Conservation (phyloP, 2,329 filamentous ascomycete genomes). For the Neofusicoccum sp. region DNA sequence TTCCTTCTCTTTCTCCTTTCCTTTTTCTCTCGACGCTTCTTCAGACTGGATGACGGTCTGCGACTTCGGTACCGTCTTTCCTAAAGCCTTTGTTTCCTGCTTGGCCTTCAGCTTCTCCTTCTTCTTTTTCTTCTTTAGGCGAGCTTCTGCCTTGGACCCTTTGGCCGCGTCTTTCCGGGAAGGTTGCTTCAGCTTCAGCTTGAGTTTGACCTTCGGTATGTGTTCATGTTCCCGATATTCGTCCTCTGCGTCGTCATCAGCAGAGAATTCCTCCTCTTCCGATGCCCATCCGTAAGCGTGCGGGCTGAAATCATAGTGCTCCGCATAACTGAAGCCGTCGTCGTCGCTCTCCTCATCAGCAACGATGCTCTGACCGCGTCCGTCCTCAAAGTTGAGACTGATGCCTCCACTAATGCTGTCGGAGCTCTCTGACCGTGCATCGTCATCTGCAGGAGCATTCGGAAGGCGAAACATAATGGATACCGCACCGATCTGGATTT, state of each 20-base stretch:
- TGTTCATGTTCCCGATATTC: conserved; percentile 35
- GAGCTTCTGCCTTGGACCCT: conserved; percentile 10
- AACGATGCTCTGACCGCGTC: conserved; percentile 55
- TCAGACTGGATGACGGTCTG: background rate
- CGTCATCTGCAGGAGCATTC: conserved; percentile 57
- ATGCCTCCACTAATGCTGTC: conserved; percentile 56
- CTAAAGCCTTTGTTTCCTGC: conserved; percentile 15
- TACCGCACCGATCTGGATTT: conserved; percentile 71
- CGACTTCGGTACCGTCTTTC: conserved; percentile 16
- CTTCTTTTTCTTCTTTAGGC: conserved; percentile 16
- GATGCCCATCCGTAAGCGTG: conserved; percentile 18
- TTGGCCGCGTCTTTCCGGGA: background rate
- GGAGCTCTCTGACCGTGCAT: conserved; percentile 32
- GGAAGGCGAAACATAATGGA: conserved; percentile 68
- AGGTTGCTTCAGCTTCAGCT: conserved; percentile 23
- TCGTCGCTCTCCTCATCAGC: conserved; percentile 27
- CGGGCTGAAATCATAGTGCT: conserved; percentile 15
- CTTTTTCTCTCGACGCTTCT: background rate
- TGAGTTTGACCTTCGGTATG: conserved; percentile 27
- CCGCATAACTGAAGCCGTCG: conserved; percentile 11
- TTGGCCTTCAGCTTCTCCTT: conserved; percentile 21
- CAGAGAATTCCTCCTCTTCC: conserved; percentile 18
- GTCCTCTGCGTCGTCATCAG: conserved; percentile 35
- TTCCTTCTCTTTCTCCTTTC: conserved; percentile 24
- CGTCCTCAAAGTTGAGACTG: conserved; percentile 70